Base-by-base conservation (phyloP, 2,329 filamentous ascomycete genomes). In the Colletotrichum truncatum region DNA sequence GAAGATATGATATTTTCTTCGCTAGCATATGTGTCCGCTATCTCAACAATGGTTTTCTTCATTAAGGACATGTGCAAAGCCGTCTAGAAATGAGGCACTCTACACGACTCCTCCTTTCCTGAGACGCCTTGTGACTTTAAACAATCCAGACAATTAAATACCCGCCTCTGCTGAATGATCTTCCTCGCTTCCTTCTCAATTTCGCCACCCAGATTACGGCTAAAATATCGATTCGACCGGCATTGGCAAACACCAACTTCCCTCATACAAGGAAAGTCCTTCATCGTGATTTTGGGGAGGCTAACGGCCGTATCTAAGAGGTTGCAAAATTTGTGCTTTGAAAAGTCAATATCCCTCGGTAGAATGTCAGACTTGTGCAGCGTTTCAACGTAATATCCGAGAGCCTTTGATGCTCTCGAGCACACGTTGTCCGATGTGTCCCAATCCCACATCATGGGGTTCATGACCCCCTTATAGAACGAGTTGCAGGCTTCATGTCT, bases 71-170 rank as follows among this genome's bases (percentile, higher is more conserved):
- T n/a, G n/a, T n/a, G n/a, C n/a, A n/a, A n/a, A n/a, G n/a, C n/a
- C n/a, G n/a, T 8, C 41, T 38, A 57, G 3, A 18, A 62, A 25
- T 62, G 57, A 30, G 23, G 34, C 10, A 56, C 36, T 6, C 49
- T 38, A 8, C 63, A 66, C 43, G 18, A 16, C 5, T 21, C 18
- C 5, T 43, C 16, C 12, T 45, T 45, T 5, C 41, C 43, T n/a
- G 49, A 45, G 3, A 21, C 4, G 3, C 53, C 67, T 1, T 54
- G 16, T 12, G 45, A 59, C 45, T 64, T 67, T 25, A 69, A 21
- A 41, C 67, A 69, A 34, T 68, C 63, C 6, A 68, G 66, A 32
- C 66, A 69, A 14, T 66, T 67, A 14, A 69, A 68, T 18, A 51
- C 54, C 8, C 48, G 30, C 26, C 59, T 30, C 25, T 62, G 43